phyloP scores from a whole-genome alignment of 2,329 filamentous ascomycete species.

The Xylariaceae sp. region DNA sequence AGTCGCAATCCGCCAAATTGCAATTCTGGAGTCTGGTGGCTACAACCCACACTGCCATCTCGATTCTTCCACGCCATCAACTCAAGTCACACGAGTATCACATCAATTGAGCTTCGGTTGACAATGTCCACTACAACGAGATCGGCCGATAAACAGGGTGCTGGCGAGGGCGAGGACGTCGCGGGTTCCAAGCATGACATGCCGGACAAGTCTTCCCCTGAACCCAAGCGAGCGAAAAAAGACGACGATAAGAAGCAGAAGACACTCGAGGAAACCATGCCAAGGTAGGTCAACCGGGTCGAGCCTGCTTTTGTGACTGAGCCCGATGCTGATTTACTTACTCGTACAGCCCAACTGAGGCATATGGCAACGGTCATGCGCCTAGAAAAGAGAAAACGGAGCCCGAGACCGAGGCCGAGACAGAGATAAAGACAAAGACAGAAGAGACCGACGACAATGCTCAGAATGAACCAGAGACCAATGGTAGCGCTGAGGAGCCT shows the following conservation, averaged over 20 bases:
- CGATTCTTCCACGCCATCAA: too few species aligned
- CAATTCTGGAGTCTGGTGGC: too few species aligned
- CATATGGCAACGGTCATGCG: slow-evolving; percentile 20
- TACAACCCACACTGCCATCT: too few species aligned
- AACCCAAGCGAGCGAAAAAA: slow-evolving; percentile 40
- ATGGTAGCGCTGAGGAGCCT: slow-evolving; percentile 24
- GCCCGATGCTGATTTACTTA: slow-evolving; percentile 7
- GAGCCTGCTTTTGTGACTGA: background rate
- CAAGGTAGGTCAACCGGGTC: slow-evolving; percentile 20
- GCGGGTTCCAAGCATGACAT: slow-evolving; percentile 34
- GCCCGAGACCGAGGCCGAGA: slow-evolving; percentile 1
- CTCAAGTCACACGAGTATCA: too few species aligned
- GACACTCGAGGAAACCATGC: slow-evolving; percentile 51
- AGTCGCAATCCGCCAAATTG: too few species aligned
- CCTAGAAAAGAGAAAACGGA: slow-evolving; percentile 11
- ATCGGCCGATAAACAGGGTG: slow-evolving; percentile 17
- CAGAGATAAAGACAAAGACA: background rate
- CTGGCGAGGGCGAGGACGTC: slow-evolving; percentile 9
- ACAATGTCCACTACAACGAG: slow-evolving; percentile 22
- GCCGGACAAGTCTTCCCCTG: slow-evolving; percentile 30
- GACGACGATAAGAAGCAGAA: slow-evolving; percentile 42
- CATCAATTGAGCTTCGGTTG: background rate
- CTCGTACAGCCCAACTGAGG: slow-evolving; percentile 21
- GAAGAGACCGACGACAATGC: background rate
- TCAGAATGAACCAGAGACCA: slow-evolving; percentile 42